Base-by-base conservation (phyloP, 805 yeast genomes). In the Komagataella populi region DNA sequence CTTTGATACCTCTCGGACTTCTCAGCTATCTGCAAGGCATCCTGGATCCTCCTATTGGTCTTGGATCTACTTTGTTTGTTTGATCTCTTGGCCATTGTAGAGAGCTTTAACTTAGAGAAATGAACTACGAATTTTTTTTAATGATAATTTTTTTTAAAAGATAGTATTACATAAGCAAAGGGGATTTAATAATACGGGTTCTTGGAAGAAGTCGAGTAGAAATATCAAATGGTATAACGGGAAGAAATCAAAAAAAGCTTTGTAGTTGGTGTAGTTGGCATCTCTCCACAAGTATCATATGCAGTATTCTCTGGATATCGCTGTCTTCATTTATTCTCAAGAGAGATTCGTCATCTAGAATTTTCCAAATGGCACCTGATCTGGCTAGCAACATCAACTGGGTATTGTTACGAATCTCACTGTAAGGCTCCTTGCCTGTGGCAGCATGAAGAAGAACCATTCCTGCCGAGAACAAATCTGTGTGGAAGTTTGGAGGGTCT, bases 401-500 rank as follows among this genome's bases (percentile, higher is more conserved):
- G 22, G 61, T 57, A 30, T 62, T 60, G 48, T 61, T 64, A 12
- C 61, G 59, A 3, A 60, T 56, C 6, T 58, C 58, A 1, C 59
- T 24, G 53, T 74, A 77, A 1, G 82, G 81, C 52, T 66, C 66
- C 16, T 59, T 57, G 2, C 80, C 80, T 7, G 72, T 70, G 1
- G 74, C 76, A 8, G 75, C 71, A 49, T 67, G 65, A 39, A 77
- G 56, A 7, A 77, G 57, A 7, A 74, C 65, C 46, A 76, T 56
- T 0, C 81, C 81, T 3, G 67, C 67, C 12, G 80, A 70, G 55
- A 66, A 77, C 7, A 72, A 54, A 52, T 77, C 81, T 2, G 77
- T 66, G n/a, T 54, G 59, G 58, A 53, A 65, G 12, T 57, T 56
- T 50, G 73, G 76, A 6, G 55, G 49, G 6, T 53, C 47, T 0